These are phyloP conservation scores for Canna indica DNA, from an alignment of 176 grass and related monocot genomes.

Conservation along the genomic window DNA sequence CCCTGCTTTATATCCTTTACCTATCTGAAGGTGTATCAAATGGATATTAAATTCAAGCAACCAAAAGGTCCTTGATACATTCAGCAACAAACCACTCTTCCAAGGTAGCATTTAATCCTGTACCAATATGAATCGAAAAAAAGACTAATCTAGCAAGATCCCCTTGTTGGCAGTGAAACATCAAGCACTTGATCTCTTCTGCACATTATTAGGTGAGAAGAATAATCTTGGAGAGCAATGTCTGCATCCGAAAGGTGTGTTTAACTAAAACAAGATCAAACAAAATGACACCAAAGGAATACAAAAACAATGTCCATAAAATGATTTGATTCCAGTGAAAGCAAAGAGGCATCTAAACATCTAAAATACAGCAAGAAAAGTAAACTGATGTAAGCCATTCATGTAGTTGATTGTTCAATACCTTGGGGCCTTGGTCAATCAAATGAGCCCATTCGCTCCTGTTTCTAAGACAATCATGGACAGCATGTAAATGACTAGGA, in stretches of 20 bases:
- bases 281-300: not conserved
- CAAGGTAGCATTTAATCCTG: not conserved
- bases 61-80: not conserved
- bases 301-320: not conserved
- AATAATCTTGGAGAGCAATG: not conserved
- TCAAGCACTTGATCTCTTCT: not conserved
- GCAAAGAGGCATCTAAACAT: not conserved
- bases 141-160: not conserved
- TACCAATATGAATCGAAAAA: not conserved
- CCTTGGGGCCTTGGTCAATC: conserved; percentile 61
- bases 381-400: not conserved
- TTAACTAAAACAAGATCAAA: not conserved
- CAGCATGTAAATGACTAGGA: conserved; percentile 46
- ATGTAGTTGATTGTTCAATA: conserved; percentile 1
- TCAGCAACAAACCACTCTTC: not conserved
- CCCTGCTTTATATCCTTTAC: too few species aligned
- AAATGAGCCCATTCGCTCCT: conserved; percentile 79
- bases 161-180: not conserved
- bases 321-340: not conserved
- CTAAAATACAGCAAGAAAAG: not conserved
- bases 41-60: not conserved
- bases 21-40: not conserved
- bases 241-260: not conserved
- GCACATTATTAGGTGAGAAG: not conserved
- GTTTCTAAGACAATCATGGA: conserved; percentile 67